Percentiles rank a stretch among this genome's conserved stretches.
Conservation (phyloP, 345 rosid genomes). For the Schrenkiella parvula region DNA sequence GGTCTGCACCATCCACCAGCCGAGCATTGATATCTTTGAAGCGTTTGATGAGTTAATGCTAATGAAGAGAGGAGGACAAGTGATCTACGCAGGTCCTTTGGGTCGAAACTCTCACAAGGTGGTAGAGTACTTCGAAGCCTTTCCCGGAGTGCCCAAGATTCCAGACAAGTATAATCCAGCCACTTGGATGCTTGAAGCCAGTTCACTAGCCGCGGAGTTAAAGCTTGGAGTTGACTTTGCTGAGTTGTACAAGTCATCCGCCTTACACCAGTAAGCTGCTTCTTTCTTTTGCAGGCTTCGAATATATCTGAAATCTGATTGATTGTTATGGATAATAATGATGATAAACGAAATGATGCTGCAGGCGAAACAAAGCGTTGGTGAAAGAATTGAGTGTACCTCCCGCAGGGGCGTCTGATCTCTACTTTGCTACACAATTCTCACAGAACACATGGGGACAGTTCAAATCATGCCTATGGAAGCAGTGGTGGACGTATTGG, state of each 20-base stretch:
- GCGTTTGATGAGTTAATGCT: slow-evolving; percentile 72
- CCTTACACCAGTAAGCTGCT: slow-evolving; percentile 50
- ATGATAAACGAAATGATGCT: neutral
- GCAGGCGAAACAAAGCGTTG: slow-evolving; percentile 53
- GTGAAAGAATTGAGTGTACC: slow-evolving; percentile 51
- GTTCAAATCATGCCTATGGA: slow-evolving; percentile 63
- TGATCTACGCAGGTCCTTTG: slow-evolving; percentile 64
- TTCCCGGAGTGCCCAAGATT: slow-evolving; percentile 65
- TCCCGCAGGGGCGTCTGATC: slow-evolving; percentile 41
- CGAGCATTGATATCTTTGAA: slow-evolving; percentile 53
- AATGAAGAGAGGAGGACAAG: slow-evolving; percentile 91
- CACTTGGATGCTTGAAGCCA: slow-evolving; percentile 88
- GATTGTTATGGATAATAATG: neutral
- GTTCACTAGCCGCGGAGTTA: slow-evolving; percentile 63
- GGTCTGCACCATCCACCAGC: slow-evolving; percentile 8
- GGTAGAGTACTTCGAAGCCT: slow-evolving; percentile 62
- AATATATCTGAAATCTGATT: neutral
- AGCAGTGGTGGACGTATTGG: slow-evolving; percentile 70
- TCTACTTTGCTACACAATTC: slow-evolving; percentile 45
- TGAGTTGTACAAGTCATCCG: slow-evolving; percentile 49
- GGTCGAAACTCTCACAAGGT: slow-evolving; percentile 60
- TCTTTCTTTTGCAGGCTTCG: neutral
- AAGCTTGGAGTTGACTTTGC: slow-evolving; percentile 69
- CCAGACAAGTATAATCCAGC: slow-evolving; percentile 74
- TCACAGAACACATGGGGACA: slow-evolving; percentile 55